phyloP scores from a whole-genome alignment of 106 monocot genomes.

The Dendrobium catenatum region DNA sequence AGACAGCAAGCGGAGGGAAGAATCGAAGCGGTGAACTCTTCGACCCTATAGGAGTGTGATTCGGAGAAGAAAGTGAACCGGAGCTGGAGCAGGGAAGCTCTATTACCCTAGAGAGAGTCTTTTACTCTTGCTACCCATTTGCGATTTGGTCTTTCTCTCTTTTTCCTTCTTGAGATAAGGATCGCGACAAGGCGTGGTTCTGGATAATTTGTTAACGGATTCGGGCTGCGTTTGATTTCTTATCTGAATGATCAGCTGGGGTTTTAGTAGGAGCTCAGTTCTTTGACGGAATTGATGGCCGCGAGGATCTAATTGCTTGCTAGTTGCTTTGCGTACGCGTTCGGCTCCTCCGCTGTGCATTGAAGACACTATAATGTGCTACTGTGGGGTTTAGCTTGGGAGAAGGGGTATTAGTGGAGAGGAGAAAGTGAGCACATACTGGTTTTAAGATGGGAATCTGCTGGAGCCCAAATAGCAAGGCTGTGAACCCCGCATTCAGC shows the following conservation, averaged over 20 bases:
- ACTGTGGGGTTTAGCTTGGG: not conserved
- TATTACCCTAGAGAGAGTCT: not conserved
- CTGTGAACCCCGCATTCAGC: constrained; percentile 12
- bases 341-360: not conserved
- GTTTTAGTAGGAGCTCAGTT: not conserved
- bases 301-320: not conserved
- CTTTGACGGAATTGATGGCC: not conserved
- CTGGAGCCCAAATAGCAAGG: constrained; percentile 17
- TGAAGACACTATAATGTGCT: not conserved
- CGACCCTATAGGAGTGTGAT: too few relatives aligned
- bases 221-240: not conserved
- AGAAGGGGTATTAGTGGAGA: not conserved
- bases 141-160: not conserved
- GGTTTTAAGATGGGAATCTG: constrained; percentile 16
- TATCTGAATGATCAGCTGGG: not conserved
- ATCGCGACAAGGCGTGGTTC: not conserved
- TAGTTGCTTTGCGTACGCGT: not conserved
- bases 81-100: not conserved
- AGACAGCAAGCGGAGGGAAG: too few relatives aligned
- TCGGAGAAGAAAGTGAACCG: too few relatives aligned
- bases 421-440: not conserved
- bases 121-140: not conserved
- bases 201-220: not conserved
- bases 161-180: not conserved
- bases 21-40: too few relatives aligned